These are phyloP conservation scores for Novymonas esmeraldas DNA, from an alignment of 208 protist genomes.

Conservation along the genomic window DNA sequence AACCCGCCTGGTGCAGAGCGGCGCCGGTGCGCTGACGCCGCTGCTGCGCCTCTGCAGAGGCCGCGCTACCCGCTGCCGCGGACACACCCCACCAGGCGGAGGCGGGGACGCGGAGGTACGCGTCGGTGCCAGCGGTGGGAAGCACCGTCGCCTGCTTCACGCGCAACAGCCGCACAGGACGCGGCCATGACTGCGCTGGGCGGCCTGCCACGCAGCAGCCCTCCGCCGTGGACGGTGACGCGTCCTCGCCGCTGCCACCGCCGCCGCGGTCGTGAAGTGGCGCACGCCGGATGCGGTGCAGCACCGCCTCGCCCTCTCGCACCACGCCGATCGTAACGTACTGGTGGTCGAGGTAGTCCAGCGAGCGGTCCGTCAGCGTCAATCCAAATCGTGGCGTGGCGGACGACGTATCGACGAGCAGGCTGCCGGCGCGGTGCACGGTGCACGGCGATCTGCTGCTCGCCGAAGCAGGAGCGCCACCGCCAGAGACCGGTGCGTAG, in stretches of 20 bases:
- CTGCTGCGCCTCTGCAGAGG: conserved; percentile 3
- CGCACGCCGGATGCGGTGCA: conserved; percentile 46
- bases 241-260: background rate
- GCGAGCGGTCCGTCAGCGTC: conserved; percentile 48
- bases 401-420: conserved; percentile 49
- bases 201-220: conserved; percentile 16
- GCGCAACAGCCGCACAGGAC: conserved; percentile 51
- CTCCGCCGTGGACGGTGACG: background rate
- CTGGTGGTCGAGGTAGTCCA: conserved; percentile 62
- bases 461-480: background rate
- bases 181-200: conserved; percentile 36
- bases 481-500: conserved; percentile 1
- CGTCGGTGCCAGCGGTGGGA: conserved; percentile 56
- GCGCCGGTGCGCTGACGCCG: conserved; percentile 5
- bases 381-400: conserved; percentile 48
- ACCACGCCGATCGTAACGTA: conserved; percentile 69
- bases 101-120: conserved; percentile 10
- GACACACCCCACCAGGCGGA: conserved; percentile 15
- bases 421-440: conserved; percentile 36
- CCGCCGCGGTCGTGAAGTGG: conserved; percentile 15
- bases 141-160: conserved; percentile 68
- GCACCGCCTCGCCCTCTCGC: conserved; percentile 50
- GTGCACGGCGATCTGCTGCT: conserved; percentile 17
- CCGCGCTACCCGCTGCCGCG: background rate
- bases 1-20: conserved; percentile 37